Base-by-base conservation (phyloP, 1,139 yeast genomes). In the Sugiyamaella neomexicana region DNA sequence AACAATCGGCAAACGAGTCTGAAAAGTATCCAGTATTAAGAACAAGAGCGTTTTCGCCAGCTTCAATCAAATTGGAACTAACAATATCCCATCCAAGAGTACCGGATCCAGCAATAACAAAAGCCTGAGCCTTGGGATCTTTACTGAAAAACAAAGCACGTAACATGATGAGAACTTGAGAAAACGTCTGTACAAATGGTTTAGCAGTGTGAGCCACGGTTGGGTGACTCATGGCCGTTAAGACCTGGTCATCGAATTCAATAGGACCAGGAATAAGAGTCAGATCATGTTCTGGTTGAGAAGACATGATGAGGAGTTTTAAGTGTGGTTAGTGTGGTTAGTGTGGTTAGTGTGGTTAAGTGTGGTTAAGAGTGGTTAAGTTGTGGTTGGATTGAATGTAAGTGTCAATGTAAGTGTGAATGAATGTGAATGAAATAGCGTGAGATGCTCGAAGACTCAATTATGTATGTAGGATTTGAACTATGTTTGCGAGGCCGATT, bases 81-180 rank as follows among this genome's bases (percentile, higher is more conserved):
- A 83, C 86, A 58, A 91, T 77, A 67, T 91, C 98, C 97, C 97
- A 91, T 32, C 98, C 98, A 53, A 91, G 79, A 40, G 98, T 89
- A 56, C 98, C 98, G 1, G 96, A 86, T 40, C 97, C 98, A 4
- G 96, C 80, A 59, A 91, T 71, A 17, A 91, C 88, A 61, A 86
- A 80, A 6, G 93, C 89, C 74, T 89, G 96, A 31, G 95, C 80
- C 15, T 67, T 67, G 23, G 82, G 71, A 66, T 81, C 83, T 23
- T 81, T 74, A 25, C 95, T 85, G 69, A 85, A 80, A 78, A 90
- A 90, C 61, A 91, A 72, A 62, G 76, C 79, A 65, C 97, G 81
- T 66, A 89, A 79, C 70, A 83, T 81, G 66, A 78, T 71, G 68
- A 91, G 78, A 13, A 81, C 86, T 36, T 80, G 71, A 67, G 85